Percentiles rank a stretch among this genome's conserved stretches.
Conservation (phyloP, 495 filamentous ascomycete species). For the Wilcoxina mikolae region DNA sequence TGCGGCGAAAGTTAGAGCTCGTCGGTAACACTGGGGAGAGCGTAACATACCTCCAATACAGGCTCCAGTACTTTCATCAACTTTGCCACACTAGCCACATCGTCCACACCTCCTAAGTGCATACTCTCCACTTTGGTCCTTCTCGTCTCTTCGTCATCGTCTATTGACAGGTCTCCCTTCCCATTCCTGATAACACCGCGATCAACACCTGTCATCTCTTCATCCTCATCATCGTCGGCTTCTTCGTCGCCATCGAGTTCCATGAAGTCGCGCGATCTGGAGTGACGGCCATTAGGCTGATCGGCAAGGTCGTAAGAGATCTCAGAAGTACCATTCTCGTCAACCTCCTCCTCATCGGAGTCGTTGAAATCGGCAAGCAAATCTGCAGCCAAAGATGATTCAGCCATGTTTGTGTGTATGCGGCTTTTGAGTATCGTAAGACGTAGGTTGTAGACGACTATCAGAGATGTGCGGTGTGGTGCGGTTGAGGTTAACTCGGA, state of each 20-base stretch:
- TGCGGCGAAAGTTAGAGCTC: conserved; percentile 30
- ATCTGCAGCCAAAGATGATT: conserved; percentile 63
- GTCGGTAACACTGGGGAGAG: background rate
- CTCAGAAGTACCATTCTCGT: conserved; percentile 16
- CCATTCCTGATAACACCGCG: conserved; percentile 22
- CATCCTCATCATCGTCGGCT: conserved; percentile 29
- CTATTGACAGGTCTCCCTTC: conserved; percentile 33
- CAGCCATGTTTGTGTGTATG: conserved; percentile 38
- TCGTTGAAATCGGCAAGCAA: conserved; percentile 83
- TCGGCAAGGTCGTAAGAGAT: conserved; percentile 9
- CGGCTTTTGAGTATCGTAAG: too few species aligned
- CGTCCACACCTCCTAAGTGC: conserved; percentile 53
- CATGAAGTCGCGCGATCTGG: conserved; percentile 27
- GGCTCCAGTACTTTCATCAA: conserved; percentile 65
- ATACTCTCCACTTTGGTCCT: conserved; percentile 66
- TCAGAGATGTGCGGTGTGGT: too few species aligned
- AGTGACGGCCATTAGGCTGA: conserved; percentile 17
- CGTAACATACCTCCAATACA: conserved; percentile 55
- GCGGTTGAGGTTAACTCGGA: too few species aligned
- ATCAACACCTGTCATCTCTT: conserved; percentile 38
- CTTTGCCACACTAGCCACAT: conserved; percentile 58
- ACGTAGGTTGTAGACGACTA: too few species aligned
- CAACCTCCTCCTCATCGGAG: conserved; percentile 37
- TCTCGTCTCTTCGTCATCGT: conserved; percentile 50
- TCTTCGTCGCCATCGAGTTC: conserved; percentile 39